Conservation (phyloP, 2,329 filamentous ascomycete species). For the Aspergillus tubingensis region DNA sequence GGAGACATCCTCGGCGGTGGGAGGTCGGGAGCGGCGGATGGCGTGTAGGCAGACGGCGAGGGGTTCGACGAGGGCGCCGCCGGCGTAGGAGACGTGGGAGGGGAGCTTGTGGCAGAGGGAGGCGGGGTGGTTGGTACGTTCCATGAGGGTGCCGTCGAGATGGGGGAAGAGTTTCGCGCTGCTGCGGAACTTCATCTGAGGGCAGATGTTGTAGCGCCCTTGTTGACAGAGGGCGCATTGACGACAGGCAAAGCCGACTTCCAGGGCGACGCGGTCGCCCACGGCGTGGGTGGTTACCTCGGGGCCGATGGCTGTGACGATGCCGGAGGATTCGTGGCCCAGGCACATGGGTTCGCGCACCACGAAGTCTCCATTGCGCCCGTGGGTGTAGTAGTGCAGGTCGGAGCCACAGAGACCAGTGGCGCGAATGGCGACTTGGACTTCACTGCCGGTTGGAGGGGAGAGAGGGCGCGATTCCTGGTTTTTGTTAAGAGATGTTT, state of each 20-base stretch:
- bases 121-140: slow-evolving; percentile 62
- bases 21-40: slow-evolving; percentile 55
- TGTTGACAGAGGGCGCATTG: slow-evolving; percentile 56
- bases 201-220: slow-evolving; percentile 65
- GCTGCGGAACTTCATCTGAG: slow-evolving; percentile 58
- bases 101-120: slow-evolving; percentile 62
- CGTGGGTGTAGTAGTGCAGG: slow-evolving; percentile 83
- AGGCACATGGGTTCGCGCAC: slow-evolving; percentile 81
- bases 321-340: slow-evolving; percentile 75
- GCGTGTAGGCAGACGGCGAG: slow-evolving; percentile 63
- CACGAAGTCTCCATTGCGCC: slow-evolving; percentile 82
- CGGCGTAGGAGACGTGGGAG: slow-evolving; percentile 53
- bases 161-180: slow-evolving; percentile 63
- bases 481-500: slow-evolving; percentile 14
- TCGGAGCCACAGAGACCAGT: slow-evolving; percentile 73
- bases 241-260: slow-evolving; percentile 86
- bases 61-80: slow-evolving; percentile 63
- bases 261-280: slow-evolving; percentile 87
- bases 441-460: slow-evolving; percentile 54
- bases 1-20: slow-evolving; percentile 35
- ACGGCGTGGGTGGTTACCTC: slow-evolving; percentile 62
- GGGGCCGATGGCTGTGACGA: slow-evolving; percentile 70
- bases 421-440: slow-evolving; percentile 65
- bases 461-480: slow-evolving; percentile 57
- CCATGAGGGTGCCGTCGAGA: slow-evolving; percentile 65